A percentile compares a stretch with the other conserved stretches of the same genome.
Evolutionary conservation across 345 rosid species (phyloP).

Genomic region (Trapa bicornis): DNA sequence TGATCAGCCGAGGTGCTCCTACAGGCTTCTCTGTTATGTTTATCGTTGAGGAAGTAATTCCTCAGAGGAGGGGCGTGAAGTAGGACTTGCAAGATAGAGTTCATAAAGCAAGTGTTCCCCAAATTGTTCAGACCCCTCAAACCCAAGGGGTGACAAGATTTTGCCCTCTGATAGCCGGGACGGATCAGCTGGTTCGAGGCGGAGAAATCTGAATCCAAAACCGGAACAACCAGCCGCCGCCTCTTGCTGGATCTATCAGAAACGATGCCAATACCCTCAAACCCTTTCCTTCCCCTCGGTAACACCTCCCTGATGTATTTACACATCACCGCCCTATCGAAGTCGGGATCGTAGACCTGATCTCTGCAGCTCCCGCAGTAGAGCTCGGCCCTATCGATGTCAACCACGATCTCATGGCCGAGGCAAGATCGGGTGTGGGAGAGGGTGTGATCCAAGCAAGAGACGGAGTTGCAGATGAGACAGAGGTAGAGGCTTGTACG

Average conservation of each 20-base stretch:
- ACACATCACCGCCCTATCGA: constrained; percentile 53
- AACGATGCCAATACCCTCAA: constrained; percentile 17
- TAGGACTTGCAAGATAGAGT: constrained; percentile 80
- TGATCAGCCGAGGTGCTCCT: constrained; percentile 21
- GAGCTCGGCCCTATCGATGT: constrained; percentile 81
- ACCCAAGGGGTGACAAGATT: constrained; percentile 60
- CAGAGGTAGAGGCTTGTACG: constrained; percentile 48
- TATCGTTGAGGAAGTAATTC: constrained; percentile 63
- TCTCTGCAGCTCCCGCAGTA: constrained; percentile 67
- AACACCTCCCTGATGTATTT: constrained; percentile 28
- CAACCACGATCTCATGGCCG: constrained; percentile 63
- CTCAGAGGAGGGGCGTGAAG: constrained; percentile 76
- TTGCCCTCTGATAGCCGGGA: constrained; percentile 42
- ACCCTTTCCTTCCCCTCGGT: constrained; percentile 22
- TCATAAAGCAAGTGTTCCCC: constrained; percentile 91
- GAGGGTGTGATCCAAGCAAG: constrained; percentile 55
- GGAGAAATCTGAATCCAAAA: constrained; percentile 36
- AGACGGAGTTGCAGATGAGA: constrained; percentile 56
- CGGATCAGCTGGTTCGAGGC: constrained; percentile 35
- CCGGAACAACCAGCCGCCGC: constrained; percentile 37
- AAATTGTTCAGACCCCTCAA: constrained; percentile 77
- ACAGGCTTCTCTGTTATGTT: constrained; percentile 57
- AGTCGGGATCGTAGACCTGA: constrained; percentile 80
- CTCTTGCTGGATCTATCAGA: constrained; percentile 48
- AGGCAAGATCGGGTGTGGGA: constrained; percentile 41